Percentiles rank a stretch among this genome's conserved stretches.
These are phyloP conservation scores for Aspergillus bridgeri DNA, from an alignment of 495 filamentous ascomycete species.

Conservation along the genomic window DNA sequence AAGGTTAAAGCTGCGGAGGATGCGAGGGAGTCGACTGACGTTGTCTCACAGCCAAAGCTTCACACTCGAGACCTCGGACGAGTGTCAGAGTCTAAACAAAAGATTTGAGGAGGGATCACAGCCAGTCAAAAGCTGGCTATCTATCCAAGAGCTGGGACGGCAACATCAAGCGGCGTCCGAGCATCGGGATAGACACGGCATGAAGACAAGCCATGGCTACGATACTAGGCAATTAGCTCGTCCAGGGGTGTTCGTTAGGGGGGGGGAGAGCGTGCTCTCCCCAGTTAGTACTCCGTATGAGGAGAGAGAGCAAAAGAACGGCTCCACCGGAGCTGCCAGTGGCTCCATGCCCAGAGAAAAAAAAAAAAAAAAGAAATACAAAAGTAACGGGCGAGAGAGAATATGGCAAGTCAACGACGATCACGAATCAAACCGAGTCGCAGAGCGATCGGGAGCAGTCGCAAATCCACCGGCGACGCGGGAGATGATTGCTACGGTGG, in stretches of 20 bases:
- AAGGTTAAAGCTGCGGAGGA: not conserved
- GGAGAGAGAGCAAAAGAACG: conserved; percentile 22
- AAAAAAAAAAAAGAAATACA: conserved; percentile 4
- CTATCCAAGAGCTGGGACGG: conserved; percentile 9
- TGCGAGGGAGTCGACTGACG: not conserved
- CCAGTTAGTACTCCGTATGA: conserved; percentile 34
- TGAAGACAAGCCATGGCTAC: conserved; percentile 17
- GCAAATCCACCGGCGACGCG: not conserved
- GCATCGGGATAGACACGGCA: conserved; percentile 20
- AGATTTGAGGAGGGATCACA: conserved; percentile 18
- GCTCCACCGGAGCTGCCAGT: conserved; percentile 38
- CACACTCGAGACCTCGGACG: not conserved
- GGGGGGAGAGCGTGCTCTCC: conserved; percentile 35
- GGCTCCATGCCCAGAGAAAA: conserved; percentile 14
- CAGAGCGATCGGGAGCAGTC: not conserved
- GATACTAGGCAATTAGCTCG: conserved; percentile 18
- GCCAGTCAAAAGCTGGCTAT: conserved; percentile 9
- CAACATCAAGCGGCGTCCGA: conserved; percentile 5
- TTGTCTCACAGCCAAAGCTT: not conserved
- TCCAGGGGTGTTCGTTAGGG: conserved; percentile 42
- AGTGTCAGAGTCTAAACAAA: conserved; percentile 13
- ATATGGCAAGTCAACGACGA: not conserved
- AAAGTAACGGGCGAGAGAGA: not conserved
- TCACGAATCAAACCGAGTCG: conserved; percentile 18
- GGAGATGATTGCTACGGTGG: too few species aligned